Base-by-base conservation (phyloP, 768 basidiomycete genomes). In the Tephrocybe sp. region DNA sequence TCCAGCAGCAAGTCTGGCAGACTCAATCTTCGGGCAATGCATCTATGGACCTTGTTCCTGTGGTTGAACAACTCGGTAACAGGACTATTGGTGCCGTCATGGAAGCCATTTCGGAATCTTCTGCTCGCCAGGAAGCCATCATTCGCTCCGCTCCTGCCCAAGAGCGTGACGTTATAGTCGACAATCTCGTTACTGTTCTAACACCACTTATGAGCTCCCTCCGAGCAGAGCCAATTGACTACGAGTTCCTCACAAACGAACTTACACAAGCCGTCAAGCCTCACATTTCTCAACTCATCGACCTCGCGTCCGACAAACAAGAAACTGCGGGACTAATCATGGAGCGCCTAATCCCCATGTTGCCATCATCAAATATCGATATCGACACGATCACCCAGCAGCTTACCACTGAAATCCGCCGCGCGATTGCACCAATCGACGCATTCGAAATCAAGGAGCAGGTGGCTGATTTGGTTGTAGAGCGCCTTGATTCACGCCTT, bases 391-490 rank as follows among this genome's bases (percentile, higher is more conserved):
- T 91, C 42, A 74, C 80, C 7, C 62, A 74, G 21, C 73, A 87
- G 53, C 70, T 93, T 42, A 79, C 79, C 3, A 68, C 78, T 1
- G 91, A 91, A 64, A 76, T 93, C 34, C 79, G 84, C 45, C 77
- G 78, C 19, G 78, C 83, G 22, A 83, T 88, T 50, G 84, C 82
- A 0, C 86, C 86, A 0, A 78, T 92, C 19, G 91, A 93, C 59
- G 81, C 88, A 0, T 88, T 91, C 57, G 86, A 88, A 63, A 88
- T 93, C 62, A 91, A 90, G 71, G 91, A 92, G 60, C 88, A 90
- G 59, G 89, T 93, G 0, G 87, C 91, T 2, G 91, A 91, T 61
- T 78, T 92, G 23, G 91, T 93, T 1, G 87, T 93, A 7, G 91
- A 91, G 62, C 81, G 91, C 22, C 74, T 93, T 10, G 87, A 91